These are phyloP conservation scores for Wickerhamiella dianesei DNA, from an alignment of 805 yeast genomes.

Conservation along the genomic window DNA sequence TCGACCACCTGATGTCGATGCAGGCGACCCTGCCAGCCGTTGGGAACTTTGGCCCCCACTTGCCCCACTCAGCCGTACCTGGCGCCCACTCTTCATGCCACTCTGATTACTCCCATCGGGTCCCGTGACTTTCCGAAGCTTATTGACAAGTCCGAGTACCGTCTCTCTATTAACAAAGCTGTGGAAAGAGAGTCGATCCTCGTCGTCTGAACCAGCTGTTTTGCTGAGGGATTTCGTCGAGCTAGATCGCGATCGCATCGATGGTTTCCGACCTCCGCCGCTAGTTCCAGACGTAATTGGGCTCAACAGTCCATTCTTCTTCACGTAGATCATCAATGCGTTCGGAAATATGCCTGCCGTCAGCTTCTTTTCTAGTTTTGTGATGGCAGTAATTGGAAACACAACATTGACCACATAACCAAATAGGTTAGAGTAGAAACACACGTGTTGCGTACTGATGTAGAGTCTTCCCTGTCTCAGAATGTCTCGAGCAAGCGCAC, in stretches of 20 bases:
- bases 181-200: conserved; percentile 64
- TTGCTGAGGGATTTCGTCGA: neutral
- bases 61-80: neutral
- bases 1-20: neutral
- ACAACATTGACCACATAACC: conserved; percentile 84
- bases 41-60: neutral
- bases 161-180: conserved; percentile 74
- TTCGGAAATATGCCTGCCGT: conserved; percentile 88
- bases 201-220: conserved; percentile 4
- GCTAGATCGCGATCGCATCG: neutral
- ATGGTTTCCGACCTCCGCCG: conserved; percentile 17
- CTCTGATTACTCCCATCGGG: neutral
- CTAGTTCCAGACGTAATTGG: conserved; percentile 28
- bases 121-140: conserved; percentile 12
- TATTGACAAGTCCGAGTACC: conserved; percentile 50
- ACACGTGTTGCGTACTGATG: conserved; percentile 60
- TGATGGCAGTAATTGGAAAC: conserved; percentile 57
- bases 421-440: conserved; percentile 74
- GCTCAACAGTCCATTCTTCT: neutral
- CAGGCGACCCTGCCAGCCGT: neutral
- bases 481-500: conserved; percentile 81
- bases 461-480: conserved; percentile 78
- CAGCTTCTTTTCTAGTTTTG: conserved; percentile 59
- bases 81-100: no score
- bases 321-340: conserved; percentile 52